Conservation (phyloP, 1,284 basidiomycete species). For the Ceratobasidium sp. region DNA sequence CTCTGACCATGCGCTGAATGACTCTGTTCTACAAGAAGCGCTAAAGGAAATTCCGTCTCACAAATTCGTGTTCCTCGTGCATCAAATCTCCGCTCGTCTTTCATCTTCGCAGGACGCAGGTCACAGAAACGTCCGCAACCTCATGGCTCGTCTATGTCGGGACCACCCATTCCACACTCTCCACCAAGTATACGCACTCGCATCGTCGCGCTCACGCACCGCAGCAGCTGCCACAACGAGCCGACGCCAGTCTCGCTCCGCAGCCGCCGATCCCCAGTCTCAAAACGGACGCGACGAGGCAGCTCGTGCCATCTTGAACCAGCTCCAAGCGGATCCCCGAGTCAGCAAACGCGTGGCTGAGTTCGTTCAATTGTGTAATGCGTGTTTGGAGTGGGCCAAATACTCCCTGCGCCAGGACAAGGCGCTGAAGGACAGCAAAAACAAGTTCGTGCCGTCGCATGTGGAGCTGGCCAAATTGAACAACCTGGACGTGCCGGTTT, state of each 20-base stretch:
- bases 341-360: constrained; percentile 61
- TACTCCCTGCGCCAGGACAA: constrained; percentile 60
- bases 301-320: constrained; percentile 69
- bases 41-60: constrained; percentile 79
- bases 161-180: constrained; percentile 96
- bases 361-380: constrained; percentile 75
- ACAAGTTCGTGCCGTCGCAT: constrained; percentile 43
- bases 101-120: constrained; percentile 58
- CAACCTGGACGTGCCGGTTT: constrained; percentile 78
- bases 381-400: constrained; percentile 85
- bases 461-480: constrained; percentile 57
- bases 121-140: constrained; percentile 70
- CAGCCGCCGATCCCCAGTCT: background rate
- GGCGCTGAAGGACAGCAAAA: constrained; percentile 39
- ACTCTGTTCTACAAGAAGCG: constrained; percentile 59
- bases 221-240: constrained; percentile 35
- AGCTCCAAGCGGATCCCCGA: constrained; percentile 60
- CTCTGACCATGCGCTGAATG: constrained; percentile 65
- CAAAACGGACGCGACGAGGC: constrained; percentile 36
- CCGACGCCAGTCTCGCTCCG: constrained; percentile 42
- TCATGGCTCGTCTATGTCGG: constrained; percentile 80
- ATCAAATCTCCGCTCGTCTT: constrained; percentile 91
- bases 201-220: constrained; percentile 27
- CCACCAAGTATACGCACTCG: constrained; percentile 84
- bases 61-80: constrained; percentile 90